These are phyloP conservation scores for Solanum lycopersicoides DNA, from an alignment of 257 asterid species.

Conservation along the genomic window DNA sequence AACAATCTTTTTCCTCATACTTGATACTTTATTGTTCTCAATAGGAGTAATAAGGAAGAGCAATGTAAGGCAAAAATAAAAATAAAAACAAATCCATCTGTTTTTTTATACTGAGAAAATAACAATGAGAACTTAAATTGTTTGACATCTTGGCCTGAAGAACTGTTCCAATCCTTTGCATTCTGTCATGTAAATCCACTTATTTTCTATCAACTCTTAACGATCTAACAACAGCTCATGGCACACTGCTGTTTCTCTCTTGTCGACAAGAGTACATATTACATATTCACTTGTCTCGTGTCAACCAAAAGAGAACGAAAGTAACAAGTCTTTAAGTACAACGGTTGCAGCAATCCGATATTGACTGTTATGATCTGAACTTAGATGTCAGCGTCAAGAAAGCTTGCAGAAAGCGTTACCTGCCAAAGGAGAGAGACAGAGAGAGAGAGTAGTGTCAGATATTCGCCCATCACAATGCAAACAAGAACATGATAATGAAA, in stretches of 20 bases:
- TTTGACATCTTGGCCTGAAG: neutral
- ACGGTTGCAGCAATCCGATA: neutral
- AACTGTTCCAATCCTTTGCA: neutral
- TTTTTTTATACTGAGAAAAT: neutral
- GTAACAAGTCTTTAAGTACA: neutral
- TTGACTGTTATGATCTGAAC: neutral
- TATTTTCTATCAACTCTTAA: neutral
- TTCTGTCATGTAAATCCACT: neutral
- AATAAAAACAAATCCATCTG: no score
- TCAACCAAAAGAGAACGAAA: neutral
- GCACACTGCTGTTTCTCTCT: neutral
- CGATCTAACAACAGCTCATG: neutral
- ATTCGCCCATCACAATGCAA: neutral
- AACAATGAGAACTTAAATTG: neutral
- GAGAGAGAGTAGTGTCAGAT: neutral
- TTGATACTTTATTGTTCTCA: neutral
- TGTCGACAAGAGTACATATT: neutral
- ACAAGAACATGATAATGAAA: neutral
- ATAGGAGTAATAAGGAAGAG: neutral
- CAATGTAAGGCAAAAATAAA: neutral
- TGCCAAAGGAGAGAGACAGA: slow-evolving; percentile 15
- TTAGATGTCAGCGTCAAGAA: slow-evolving; percentile 57
- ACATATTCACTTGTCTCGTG: neutral
- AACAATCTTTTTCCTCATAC: neutral
- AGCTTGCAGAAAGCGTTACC: slow-evolving; percentile 59